Evolutionary conservation across 176 grass and related monocot species (phyloP).

Genomic region (Pontederia crassipes): DNA sequence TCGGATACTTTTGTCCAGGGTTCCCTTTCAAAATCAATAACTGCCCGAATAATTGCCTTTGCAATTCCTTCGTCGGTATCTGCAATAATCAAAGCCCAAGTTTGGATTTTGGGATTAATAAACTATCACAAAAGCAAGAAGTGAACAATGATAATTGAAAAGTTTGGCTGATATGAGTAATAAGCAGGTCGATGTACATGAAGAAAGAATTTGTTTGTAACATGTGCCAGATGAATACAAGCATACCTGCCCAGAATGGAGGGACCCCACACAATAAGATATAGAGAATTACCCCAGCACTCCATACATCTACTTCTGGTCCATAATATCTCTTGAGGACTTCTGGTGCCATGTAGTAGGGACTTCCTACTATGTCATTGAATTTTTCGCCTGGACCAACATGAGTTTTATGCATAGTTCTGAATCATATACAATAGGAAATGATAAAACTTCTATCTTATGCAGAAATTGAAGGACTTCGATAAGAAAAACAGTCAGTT

Average conservation of each 20-base stretch:
- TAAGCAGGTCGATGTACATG: background rate
- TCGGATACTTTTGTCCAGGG: constrained; percentile 84
- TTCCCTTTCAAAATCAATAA: constrained; percentile 57
- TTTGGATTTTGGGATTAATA: too few relatives aligned
- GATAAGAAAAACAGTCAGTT: background rate
- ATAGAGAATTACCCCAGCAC: constrained; percentile 90
- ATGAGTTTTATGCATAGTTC: background rate
- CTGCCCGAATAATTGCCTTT: constrained; percentile 46
- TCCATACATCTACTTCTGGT: constrained; percentile 72
- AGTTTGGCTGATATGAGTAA: background rate
- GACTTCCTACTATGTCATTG: constrained; percentile 78
- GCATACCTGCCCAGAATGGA: constrained; percentile 61
- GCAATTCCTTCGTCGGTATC: constrained; percentile 71
- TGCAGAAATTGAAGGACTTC: background rate
- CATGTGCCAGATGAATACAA: background rate
- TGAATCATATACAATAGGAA: background rate
- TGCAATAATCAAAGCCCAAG: constrained; percentile 5
- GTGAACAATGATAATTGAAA: background rate
- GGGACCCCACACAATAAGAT: constrained; percentile 80
- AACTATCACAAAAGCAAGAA: background rate
- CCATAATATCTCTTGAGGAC: constrained; percentile 61
- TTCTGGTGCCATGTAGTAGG: constrained; percentile 87
- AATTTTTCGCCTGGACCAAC: constrained; percentile 42
- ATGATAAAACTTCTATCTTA: background rate
- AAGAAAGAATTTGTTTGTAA: background rate